Percentiles rank a stretch among this genome's conserved stretches.
Conservation (phyloP, 495 filamentous ascomycete species). For the Penicillium paxilli region DNA sequence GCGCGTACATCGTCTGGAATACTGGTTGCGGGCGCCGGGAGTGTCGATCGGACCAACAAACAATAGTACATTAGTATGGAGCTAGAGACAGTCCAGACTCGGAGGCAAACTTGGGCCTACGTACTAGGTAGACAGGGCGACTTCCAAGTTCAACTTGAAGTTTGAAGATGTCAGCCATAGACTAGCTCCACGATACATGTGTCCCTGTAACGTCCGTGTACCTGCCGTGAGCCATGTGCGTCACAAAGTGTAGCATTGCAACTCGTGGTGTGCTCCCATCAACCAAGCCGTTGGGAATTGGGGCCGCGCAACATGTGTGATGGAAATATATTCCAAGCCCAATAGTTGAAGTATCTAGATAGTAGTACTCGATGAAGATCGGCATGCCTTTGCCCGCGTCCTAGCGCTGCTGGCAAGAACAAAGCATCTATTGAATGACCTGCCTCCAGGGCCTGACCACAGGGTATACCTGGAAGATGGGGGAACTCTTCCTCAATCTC, state of each 20-base stretch:
- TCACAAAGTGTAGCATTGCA: not conserved
- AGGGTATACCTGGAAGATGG: no score
- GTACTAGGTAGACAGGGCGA: not conserved
- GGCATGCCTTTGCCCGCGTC: no score
- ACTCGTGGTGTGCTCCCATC: slow-evolving; percentile 9
- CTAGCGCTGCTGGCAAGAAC: no score
- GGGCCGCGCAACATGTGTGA: not conserved
- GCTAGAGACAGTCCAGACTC: not conserved
- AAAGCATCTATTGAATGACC: no score
- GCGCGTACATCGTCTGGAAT: no score
- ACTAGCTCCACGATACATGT: no score
- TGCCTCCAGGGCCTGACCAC: no score
- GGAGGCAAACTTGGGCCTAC: not conserved
- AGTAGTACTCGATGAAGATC: no score
- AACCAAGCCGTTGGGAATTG: slow-evolving; percentile 7
- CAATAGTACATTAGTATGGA: not conserved
- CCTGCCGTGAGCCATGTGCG: not conserved
- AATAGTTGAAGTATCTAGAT: not conserved
- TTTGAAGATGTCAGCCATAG: no score
- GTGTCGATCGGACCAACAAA: not conserved
- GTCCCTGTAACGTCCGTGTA: no score
- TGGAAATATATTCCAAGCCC: not conserved
- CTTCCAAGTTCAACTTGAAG: no score
- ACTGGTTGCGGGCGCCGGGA: not conserved
- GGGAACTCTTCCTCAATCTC: no score